Evolutionary conservation across 805 yeast genomes (phyloP).

Genomic region (Yamadazyma kitorensis): DNA sequence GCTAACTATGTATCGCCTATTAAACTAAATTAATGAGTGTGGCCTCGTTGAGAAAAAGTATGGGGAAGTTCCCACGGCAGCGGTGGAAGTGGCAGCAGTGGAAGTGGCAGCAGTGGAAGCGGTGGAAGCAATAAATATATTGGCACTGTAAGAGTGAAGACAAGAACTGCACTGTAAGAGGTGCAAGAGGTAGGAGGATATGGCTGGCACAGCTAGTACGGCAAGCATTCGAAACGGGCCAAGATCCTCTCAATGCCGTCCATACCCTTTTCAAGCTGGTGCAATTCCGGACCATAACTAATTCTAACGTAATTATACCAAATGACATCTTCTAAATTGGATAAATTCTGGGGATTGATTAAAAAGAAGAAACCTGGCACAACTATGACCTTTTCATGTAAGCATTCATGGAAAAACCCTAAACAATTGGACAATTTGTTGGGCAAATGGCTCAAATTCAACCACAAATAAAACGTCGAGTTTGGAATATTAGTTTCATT

Average conservation of each 20-base stretch:
- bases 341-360: slow-evolving; percentile 51
- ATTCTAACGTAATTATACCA: slow-evolving; percentile 59
- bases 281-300: slow-evolving; percentile 59
- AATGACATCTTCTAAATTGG: slow-evolving; percentile 49
- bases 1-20: too few species aligned
- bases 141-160: too few species aligned
- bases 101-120: too few species aligned
- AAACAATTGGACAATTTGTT: slow-evolving; percentile 55
- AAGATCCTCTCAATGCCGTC: slow-evolving; percentile 56
- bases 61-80: too few species aligned
- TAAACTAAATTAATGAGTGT: too few species aligned
- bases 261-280: slow-evolving; percentile 52
- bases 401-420: slow-evolving; percentile 62
- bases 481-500: slow-evolving; percentile 45
- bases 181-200: background rate
- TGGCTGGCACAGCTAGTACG: slow-evolving; percentile 17
- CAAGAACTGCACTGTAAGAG: too few species aligned
- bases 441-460: slow-evolving; percentile 53
- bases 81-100: too few species aligned
- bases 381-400: slow-evolving; percentile 56
- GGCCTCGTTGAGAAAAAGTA: slow-evolving; percentile 7
- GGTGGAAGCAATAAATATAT: too few species aligned
- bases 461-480: slow-evolving; percentile 60
- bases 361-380: slow-evolving; percentile 65
- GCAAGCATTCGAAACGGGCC: slow-evolving; percentile 41